A percentile compares a stretch with the other conserved stretches of the same genome.
Conservation (phyloP, 345 rosid genomes). For the Rhodamnia rubescens region DNA sequence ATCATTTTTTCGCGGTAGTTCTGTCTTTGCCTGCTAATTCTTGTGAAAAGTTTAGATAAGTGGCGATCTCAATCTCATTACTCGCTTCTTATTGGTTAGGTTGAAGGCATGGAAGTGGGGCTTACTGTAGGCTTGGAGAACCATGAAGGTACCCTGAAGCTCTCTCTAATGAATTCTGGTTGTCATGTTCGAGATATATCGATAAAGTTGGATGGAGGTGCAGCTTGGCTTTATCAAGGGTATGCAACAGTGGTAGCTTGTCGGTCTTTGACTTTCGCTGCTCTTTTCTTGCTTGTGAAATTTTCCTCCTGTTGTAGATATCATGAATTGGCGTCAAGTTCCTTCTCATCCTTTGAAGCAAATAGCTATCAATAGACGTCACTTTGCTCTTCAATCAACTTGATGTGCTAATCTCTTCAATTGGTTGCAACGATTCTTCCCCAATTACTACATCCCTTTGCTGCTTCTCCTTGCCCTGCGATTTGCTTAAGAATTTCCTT, state of each 20-base stretch:
- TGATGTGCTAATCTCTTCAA: neutral
- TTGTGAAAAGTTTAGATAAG: neutral
- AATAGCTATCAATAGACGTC: neutral
- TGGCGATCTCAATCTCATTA: constrained; percentile 12
- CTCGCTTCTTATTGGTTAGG: constrained; percentile 62
- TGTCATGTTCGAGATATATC: constrained; percentile 64
- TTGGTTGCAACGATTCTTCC: neutral
- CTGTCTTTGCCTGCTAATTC: neutral
- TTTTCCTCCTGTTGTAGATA: neutral
- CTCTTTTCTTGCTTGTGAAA: neutral
- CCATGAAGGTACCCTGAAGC: constrained; percentile 58
- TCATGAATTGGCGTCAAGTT: neutral
- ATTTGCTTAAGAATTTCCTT: neutral
- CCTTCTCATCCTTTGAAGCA: neutral
- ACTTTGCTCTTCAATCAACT: neutral
- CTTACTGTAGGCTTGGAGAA: constrained; percentile 73
- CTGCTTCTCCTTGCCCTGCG: neutral
- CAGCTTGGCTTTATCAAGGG: constrained; percentile 99
- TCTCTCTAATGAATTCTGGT: constrained; percentile 63
- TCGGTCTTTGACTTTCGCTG: neutral
- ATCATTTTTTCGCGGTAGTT: neutral
- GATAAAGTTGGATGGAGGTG: constrained; percentile 82
- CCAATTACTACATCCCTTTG: neutral
- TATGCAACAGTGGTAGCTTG: constrained; percentile 8
- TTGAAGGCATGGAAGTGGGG: constrained; percentile 97